Conservation (phyloP, 1,284 basidiomycete genomes). For the Ustilago vetiveriae region DNA sequence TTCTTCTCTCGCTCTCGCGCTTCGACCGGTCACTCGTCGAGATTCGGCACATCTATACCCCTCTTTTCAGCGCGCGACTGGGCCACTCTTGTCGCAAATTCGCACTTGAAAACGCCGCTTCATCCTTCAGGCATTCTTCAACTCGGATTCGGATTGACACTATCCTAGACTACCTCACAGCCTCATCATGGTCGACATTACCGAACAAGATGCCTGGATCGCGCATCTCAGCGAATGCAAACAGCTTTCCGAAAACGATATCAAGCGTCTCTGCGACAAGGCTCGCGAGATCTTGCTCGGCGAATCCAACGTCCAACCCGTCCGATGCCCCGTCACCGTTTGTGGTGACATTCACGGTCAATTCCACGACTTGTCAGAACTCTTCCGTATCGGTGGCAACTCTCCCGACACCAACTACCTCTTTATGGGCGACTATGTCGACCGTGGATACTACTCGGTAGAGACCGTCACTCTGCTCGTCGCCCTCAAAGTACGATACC, state of each 20-base stretch:
- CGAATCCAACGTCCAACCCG: constrained; percentile 76
- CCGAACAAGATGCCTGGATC: constrained; percentile 77
- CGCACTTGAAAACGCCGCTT: no score
- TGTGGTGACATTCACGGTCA: constrained; percentile 92
- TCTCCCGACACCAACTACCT: constrained; percentile 99
- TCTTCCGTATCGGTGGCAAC: constrained; percentile 98
- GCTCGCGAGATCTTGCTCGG: constrained; percentile 95
- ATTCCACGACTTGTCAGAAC: constrained; percentile 94
- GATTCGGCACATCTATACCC: constrained; percentile 3
- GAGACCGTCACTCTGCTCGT: constrained; percentile 99
- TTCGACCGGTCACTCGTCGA: not conserved
- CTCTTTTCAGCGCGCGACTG: no score
- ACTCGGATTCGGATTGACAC: not conserved
- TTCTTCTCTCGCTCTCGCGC: no score
- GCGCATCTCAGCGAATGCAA: constrained; percentile 97
- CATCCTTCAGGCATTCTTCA: no score
- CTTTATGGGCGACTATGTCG: constrained; percentile 99
- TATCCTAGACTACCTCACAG: not conserved
- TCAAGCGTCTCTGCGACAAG: constrained; percentile 99
- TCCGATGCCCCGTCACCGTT: constrained; percentile 77
- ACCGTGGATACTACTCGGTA: constrained; percentile 98
- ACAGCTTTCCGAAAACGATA: constrained; percentile 92
- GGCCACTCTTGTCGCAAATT: no score
- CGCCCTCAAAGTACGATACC: constrained; percentile 96
- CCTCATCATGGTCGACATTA: constrained; percentile 60